Evolutionary conservation across 1,284 basidiomycete species (phyloP), one percentile per base, ranked within the genome.

Genomic region (Rhodotorula sp.): DNA sequence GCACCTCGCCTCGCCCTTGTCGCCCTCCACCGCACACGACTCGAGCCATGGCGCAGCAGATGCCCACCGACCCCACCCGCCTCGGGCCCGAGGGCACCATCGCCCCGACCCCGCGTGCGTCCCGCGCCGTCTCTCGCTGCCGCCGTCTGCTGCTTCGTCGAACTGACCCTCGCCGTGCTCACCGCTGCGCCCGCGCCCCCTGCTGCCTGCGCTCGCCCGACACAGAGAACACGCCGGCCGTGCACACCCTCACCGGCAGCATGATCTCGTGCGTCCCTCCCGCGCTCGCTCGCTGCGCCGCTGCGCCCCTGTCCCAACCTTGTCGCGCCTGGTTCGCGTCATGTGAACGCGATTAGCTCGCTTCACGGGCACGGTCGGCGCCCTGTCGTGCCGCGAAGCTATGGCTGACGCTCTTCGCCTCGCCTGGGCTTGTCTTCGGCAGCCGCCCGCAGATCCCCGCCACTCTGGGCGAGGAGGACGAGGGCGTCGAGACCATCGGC

Each of bases 391-490:
- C 10, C 19, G 46, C 56, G 42, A n/a, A 7, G 12, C 13, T n/a
- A 34, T 19, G 10, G n/a, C 14, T 4, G 21, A 42, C 34, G 49
- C 19, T 34, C 4, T 27, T 42, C n/a, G 21, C 46, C 9, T 41
- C 45, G 3, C 19, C 48, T 8, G 19, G 25, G n/a, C 12, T 34
- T 9, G 13, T 4, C 23, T 13, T 27, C 27, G 10, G 21, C 71
- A 80, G 78, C 52, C 77, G 78, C 66, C 79, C 79, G 9, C 78
- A 79, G 53, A 79, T 80, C 46, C 79, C 79, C 23, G 61, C 75
- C 21, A 80, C 78, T 16, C 71, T 80, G 21, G 73, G 74, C n/a
- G 79, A 80, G 71, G 78, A 76, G 68, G 79, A 80, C 41, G 78
- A 79, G 46, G 78, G 78, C 49, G 49, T 77, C 58, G 78, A 79